Base-by-base conservation (phyloP, 2,329 filamentous ascomycete genomes). In the Neofusicoccum ribis region DNA sequence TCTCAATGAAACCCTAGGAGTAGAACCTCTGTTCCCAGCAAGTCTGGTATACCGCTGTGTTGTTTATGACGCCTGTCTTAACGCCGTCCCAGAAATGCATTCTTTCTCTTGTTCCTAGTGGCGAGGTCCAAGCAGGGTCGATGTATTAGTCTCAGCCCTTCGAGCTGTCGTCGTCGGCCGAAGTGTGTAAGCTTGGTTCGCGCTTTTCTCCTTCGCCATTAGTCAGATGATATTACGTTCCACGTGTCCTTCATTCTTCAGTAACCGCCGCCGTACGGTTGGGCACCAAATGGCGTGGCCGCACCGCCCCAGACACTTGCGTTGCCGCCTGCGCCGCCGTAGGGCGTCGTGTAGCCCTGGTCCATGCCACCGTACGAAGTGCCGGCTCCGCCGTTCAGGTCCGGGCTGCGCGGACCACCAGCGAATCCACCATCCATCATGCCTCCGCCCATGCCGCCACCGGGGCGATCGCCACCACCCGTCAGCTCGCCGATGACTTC, bases 291-390 rank as follows among this genome's bases (percentile, higher is more conserved):
- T 5, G 63, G 56, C 46, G 63, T 60, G 12, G 63, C 54, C 17
- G 63, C 63, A 41, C 63, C 63, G 37, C 54, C 63, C 63, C 63
- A 64, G 17, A 60, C 51, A 31, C 61, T 66, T 31, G 47, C 34
- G 23, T 39, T 52, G 17, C 65, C 59, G 9, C 39, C 58, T 23
- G 80, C 34, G 34, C 43, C 51, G 27, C 83, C 87, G 71, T 89
- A 91, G 0, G 90, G 88, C 8, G 90, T 91, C 9, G 87, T 89
- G 73, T 87, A 91, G 41, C 89, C 90, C 43, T 77, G 78, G 66
- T 88, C 85, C 49, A 85, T 85, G 80, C 86, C 88, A 31, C 82
- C 83, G 63, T 65, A 65, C 6, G 63, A 54, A 5, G 63, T 65
- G 20, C 56, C 54, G 8, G 86, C 79, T 12, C 69, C 77, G 39